Evolutionary conservation across 495 filamentous ascomycete genomes (phyloP), one percentile per base, ranked within the genome.

Genomic region (Acidiella bohemica): DNA sequence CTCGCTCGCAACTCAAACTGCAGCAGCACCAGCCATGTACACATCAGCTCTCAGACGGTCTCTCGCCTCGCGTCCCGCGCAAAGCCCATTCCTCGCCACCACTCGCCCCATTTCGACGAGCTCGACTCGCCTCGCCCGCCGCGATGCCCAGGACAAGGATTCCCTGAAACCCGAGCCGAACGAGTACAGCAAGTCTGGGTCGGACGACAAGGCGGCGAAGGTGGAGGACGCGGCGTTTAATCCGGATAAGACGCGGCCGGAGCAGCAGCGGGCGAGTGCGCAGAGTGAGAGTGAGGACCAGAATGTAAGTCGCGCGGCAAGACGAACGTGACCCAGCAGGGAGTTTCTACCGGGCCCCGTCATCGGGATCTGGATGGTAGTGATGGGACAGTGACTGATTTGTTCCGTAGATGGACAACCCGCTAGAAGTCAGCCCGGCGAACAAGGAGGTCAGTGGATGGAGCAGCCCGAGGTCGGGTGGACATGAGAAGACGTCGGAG

Each of bases 111-210:
- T 42, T 24, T 22, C 28, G 5, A 18, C 22, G 13, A 26, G 20
- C n/a, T 3, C 13, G 7, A 20, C 6, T 18, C 17, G 13, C 5
- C n/a, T 28, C 25, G 35, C 46, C 11, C 41, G 46, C 12, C 66
- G 71, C 46, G 61, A 64, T 39, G 42, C 53, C 13, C 60, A 68
- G 46, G 69, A 77, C 51, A 74, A 73, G 31, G 65, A 68, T 44
- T 50, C 50, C 16, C 60, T 81, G 20, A 63, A 72, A 26, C 67
- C 73, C 0, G 57, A 70, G 37, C 54, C 65, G 8, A 67, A 63
- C 19, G 76, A 82, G 49, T 70, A 67, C 49, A 65, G 61, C 25
- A 71, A 79, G 50, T 66, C 65, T 22, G 76, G 69, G 4, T 71
- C 68, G 6, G 75, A 80, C 41, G 59, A 69, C 46, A 63, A 65